phyloP scores from a whole-genome alignment of 805 yeast species.

The Yamadazyma nakazawae region DNA sequence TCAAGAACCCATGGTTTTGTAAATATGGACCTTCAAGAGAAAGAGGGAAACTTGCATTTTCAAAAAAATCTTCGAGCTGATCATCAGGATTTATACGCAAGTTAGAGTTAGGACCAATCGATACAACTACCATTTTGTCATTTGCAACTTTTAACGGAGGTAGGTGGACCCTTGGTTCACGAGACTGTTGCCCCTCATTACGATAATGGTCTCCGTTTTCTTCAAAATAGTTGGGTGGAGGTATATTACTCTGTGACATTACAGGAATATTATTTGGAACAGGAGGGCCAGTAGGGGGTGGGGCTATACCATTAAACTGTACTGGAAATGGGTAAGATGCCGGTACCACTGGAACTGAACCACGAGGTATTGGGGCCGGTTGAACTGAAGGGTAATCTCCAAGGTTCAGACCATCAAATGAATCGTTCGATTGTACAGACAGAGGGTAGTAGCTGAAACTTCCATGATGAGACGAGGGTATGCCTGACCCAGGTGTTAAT shows the following conservation, averaged over 20 bases:
- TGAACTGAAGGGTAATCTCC: neutral
- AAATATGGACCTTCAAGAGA: conserved; percentile 35
- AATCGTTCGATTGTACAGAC: neutral
- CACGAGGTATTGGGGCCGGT: neutral
- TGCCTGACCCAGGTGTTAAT: neutral
- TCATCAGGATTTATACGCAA: conserved; percentile 33
- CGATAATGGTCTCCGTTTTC: neutral
- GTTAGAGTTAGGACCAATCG: conserved; percentile 34
- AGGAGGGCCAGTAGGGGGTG: conserved; percentile 14
- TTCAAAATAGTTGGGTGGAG: conserved; percentile 1
- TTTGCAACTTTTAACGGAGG: conserved; percentile 13
- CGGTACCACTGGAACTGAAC: too few relatives aligned
- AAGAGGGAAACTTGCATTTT: conserved; percentile 33
- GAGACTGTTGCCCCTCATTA: neutral
- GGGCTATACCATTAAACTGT: conserved; percentile 6
- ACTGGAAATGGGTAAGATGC: neutral
- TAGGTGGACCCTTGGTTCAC: conserved; percentile 9
- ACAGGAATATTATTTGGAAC: conserved; percentile 14
- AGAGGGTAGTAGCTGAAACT: conserved; percentile 2
- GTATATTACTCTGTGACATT: conserved; percentile 1
- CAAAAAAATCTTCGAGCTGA: conserved; percentile 25
- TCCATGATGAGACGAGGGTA: neutral
- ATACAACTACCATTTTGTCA: conserved; percentile 21
- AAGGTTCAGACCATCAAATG: neutral
- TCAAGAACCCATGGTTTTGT: conserved; percentile 40